Percentiles rank a stretch among this genome's conserved stretches.
These are phyloP conservation scores for Pseudoperonospora humuli DNA, from an alignment of 352 stramenopile genomes.

Conservation along the genomic window DNA sequence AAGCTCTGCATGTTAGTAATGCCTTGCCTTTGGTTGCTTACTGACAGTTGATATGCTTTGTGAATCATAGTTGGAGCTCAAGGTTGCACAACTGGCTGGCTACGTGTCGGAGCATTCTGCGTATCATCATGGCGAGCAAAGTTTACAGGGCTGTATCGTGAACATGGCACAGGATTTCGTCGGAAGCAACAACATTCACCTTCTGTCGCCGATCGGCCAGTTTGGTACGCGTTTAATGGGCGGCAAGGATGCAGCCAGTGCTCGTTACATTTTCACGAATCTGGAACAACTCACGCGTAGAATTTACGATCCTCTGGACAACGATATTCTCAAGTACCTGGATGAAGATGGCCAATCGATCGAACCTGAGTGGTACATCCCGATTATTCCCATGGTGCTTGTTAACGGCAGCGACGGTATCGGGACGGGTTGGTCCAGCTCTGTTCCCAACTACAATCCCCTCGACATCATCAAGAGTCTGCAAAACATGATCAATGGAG, in stretches of 20 bases:
- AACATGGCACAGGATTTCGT: constrained; percentile 99
- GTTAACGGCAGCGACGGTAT: constrained; percentile 97
- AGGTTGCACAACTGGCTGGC: constrained; percentile 92
- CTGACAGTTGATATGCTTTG: constrained; percentile 3
- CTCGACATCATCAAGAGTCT: constrained; percentile 83
- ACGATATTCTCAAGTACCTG: constrained; percentile 86
- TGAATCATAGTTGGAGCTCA: constrained; percentile 55
- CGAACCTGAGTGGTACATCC: constrained; percentile 90
- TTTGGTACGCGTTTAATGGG: constrained; percentile 96
- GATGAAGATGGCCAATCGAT: constrained; percentile 90
- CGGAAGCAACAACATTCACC: constrained; percentile 97
- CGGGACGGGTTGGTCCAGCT: constrained; percentile 93
- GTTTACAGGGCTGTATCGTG: constrained; percentile 93
- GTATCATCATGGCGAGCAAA: constrained; percentile 97
- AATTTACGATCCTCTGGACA: constrained; percentile 87
- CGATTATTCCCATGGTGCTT: constrained; percentile 95
- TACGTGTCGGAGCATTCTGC: constrained; percentile 98
- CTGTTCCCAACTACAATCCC: constrained; percentile 90
- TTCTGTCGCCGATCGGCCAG: constrained; percentile 93
- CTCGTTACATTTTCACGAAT: constrained; percentile 94
- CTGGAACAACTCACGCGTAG: constrained; percentile 75
- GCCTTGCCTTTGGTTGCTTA: neutral
- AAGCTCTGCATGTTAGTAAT: constrained; percentile 29
- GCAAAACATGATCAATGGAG: constrained; percentile 49
- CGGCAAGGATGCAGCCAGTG: constrained; percentile 91